Conservation (phyloP, 2,329 filamentous ascomycete species). For the Penicillium olsonii region DNA sequence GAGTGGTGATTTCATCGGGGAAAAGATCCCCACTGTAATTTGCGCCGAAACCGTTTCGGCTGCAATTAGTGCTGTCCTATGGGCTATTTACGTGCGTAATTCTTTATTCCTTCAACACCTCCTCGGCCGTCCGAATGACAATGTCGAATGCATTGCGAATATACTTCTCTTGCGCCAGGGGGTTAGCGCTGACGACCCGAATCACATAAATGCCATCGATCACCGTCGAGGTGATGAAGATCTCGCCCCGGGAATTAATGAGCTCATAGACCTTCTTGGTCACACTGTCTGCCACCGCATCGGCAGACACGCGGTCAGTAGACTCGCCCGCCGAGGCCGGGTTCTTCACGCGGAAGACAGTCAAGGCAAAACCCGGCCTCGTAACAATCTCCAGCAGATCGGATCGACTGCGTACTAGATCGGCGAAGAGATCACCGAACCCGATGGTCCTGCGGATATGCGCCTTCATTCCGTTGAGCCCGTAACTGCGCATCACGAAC, state of each 20-base stretch:
- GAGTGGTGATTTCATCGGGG: too few species aligned
- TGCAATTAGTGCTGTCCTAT: too few species aligned
- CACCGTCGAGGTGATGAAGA: slow-evolving; percentile 79
- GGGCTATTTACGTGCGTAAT: background rate
- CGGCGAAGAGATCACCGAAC: slow-evolving; percentile 70
- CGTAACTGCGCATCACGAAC: slow-evolving; percentile 87
- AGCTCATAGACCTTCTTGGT: slow-evolving; percentile 75
- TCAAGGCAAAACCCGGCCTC: slow-evolving; percentile 74
- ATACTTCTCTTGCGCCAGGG: slow-evolving; percentile 69
- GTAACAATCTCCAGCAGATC: slow-evolving; percentile 79
- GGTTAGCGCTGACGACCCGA: slow-evolving; percentile 74
- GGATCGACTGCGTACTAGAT: slow-evolving; percentile 56
- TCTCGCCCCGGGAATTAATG: slow-evolving; percentile 72
- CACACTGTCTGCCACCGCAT: slow-evolving; percentile 62
- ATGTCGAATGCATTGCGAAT: slow-evolving; percentile 73
- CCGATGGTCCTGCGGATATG: slow-evolving; percentile 71
- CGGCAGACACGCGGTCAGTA: slow-evolving; percentile 27
- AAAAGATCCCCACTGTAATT: too few species aligned
- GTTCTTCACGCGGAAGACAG: slow-evolving; percentile 69
- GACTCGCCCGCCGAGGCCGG: slow-evolving; percentile 21
- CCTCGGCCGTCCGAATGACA: slow-evolving; percentile 65
- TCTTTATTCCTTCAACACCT: slow-evolving; percentile 39
- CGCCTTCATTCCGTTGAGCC: slow-evolving; percentile 70
- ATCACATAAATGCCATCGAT: slow-evolving; percentile 76
- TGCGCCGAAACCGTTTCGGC: too few species aligned